Base-by-base conservation (phyloP, 108 stramenopile genomes). In the Fragilariopsis cylindrus region DNA sequence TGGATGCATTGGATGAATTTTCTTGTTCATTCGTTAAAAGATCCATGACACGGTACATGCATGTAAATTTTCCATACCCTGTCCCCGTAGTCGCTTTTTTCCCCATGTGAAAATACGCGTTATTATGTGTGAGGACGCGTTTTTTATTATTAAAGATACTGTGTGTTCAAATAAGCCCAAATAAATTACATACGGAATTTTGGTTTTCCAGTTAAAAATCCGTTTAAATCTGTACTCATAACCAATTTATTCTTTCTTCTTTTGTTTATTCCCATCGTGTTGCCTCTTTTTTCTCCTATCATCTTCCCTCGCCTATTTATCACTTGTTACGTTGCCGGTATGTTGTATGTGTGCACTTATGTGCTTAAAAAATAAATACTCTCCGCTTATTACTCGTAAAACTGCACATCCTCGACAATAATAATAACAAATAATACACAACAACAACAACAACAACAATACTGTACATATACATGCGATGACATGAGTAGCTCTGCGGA, bases 171-270 rank as follows among this genome's bases (percentile, higher is more conserved):
- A 30, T 30, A 30, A 30, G 30, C 30, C 30, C 2, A 30, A 2
- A 30, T 30, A 9, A 52, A 52, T 13, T 52, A 13, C 50, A 52
- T 52, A 13, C 50, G 12, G 50, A 52, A 52, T 52, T 13, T 13
- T 52, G 9, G 12, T 13, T 13, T 52, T 52, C 9, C 58, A 60
- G 58, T 60, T 60, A 60, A 21, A 18, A 21, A 21, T 21, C 58
- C 58, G 58, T 60, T 60, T 30, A 11, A 18, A 15, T 21, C 3
- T 21, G 19, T 9, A 30, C 58, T 60, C 58, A 60, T 60, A 30
- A 60, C 58, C 58, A 7, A 60, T 60, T 60, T 30, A 2, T 60
- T 60, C 58, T 60, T 60, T 40, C 58, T 5, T 21, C 41, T 60
- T 60, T 60, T 60, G 11, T 40, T 60, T 40, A 13, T 21, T 60